Base-by-base conservation (phyloP, 768 basidiomycete genomes). In the Termitomyces sp. region DNA sequence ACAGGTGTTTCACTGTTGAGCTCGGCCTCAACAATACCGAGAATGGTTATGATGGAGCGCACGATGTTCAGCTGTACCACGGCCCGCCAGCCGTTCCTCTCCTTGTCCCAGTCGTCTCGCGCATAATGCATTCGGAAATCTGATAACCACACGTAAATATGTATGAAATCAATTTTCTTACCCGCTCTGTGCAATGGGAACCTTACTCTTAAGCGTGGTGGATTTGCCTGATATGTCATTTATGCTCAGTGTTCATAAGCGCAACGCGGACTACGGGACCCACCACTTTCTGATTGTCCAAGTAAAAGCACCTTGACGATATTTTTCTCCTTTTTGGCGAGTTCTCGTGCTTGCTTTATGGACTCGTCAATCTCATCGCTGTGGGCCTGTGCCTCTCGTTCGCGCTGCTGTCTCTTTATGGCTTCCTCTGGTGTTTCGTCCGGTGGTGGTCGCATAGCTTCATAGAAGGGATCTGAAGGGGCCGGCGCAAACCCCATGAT, bases 61-160 rank as follows among this genome's bases (percentile, higher is more conserved):
- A 91, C 82, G 60, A 92, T 78, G 67, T 92, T 92, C 51, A 92
- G 83, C 58, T 89, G 89, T 12, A 92, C 81, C 53, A 91, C 85
- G 0, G 84, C 75, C 20, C 86, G 81, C 90, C 90, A 92, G 41
- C 86, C 84, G 18, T 77, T 71, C 22, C 88, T 84, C 63, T 92
- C 89, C 44, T 73, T 72, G 49, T 75, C 74, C 86, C 87, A 90
- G 56, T 82, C 82, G 1, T 76, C 73, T 27, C 70, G 73, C 6
- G 84, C 81, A 65, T 83, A 89, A 38, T 78, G 77, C 76, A 90
- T 82, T 54, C 86, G 86, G 61, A 90, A 88, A 68, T 89, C 88
- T 90, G 50, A 16, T 25, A 48, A 7, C 16, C 33, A 38, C 4
- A 12, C 1, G 3, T 27, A 5, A 25, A 40, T 15, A 49, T 31